These are phyloP conservation scores for Nakazawaea ernobii DNA, from an alignment of 805 yeast genomes.

Conservation along the genomic window DNA sequence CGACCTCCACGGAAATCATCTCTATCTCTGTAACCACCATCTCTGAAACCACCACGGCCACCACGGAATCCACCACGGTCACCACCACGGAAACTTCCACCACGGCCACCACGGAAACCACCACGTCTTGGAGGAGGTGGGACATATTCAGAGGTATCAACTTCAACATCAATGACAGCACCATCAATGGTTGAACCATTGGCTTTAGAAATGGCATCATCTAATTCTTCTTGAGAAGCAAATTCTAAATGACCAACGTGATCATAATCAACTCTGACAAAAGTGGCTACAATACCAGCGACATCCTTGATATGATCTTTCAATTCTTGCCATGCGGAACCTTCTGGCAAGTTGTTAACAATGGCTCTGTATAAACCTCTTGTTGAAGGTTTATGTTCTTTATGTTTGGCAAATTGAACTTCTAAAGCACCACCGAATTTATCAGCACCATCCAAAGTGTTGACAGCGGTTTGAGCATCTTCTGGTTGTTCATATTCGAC, in stretches of 20 bases:
- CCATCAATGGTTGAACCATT: constrained; percentile 73
- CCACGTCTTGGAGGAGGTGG: constrained; percentile 41
- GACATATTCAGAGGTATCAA: constrained; percentile 61
- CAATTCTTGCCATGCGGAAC: constrained; percentile 81
- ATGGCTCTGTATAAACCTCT: constrained; percentile 73
- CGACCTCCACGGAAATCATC: constrained; percentile 24
- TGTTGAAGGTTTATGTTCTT: constrained; percentile 39
- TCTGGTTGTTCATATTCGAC: constrained; percentile 73
- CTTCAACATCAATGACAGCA: constrained; percentile 64
- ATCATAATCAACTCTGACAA: constrained; percentile 45
- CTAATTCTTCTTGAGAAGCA: constrained; percentile 65
- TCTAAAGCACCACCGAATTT: constrained; percentile 46
- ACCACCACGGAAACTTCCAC: constrained; percentile 40
- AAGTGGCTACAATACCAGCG: constrained; percentile 57
- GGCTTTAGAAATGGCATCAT: constrained; percentile 65
- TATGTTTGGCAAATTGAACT: constrained; percentile 48
- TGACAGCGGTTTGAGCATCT: constrained; percentile 44
- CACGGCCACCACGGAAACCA: constrained; percentile 37
- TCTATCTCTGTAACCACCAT: constrained; percentile 37
- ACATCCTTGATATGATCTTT: constrained; percentile 86
- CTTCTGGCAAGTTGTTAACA: constrained; percentile 65
- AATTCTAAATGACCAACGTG: constrained; percentile 51
- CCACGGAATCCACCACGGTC: constrained; percentile 37
- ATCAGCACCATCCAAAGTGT: constrained; percentile 36
- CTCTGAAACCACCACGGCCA: constrained; percentile 35